Percentiles rank a stretch among this genome's conserved stretches.
These are phyloP conservation scores for Rhizophagus clarus DNA, from an alignment of 192 early-diverging fungal genomes.

Conservation along the genomic window DNA sequence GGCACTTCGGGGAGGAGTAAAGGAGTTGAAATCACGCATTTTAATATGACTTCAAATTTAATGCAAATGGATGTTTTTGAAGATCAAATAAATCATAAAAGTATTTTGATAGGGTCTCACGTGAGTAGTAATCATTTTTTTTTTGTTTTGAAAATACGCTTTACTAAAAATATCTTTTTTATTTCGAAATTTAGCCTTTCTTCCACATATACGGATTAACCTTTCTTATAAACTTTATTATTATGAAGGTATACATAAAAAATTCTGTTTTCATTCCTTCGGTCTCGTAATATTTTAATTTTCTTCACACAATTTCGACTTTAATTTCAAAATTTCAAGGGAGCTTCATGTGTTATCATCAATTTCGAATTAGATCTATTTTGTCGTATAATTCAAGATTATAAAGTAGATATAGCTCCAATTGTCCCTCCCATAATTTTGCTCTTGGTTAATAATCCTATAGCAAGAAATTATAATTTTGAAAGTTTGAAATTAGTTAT, in stretches of 20 bases:
- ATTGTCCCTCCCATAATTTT: constrained; percentile 74
- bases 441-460: constrained; percentile 63
- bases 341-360: constrained; percentile 56
- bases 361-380: constrained; percentile 64
- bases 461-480: constrained; percentile 66
- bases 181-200: no score
- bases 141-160: no score
- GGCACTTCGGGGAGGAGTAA: constrained; percentile 74
- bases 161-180: no score
- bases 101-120: constrained; percentile 49
- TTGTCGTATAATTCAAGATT: constrained; percentile 53
- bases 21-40: constrained; percentile 80
- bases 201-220: no score
- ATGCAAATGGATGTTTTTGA: constrained; percentile 57
- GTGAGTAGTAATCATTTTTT: no score
- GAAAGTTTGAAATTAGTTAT: constrained; percentile 51
- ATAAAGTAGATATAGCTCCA: constrained; percentile 45
- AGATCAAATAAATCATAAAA: constrained; percentile 28
- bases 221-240: no score
- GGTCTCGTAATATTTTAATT: background rate
- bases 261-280: background rate
- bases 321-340: constrained; percentile 38
- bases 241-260: background rate
- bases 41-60: constrained; percentile 80
- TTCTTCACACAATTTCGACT: constrained; percentile 1